Percentiles rank a stretch among this genome's conserved stretches.
These are phyloP conservation scores for Bocquillonia castaneifolia DNA, from an alignment of 441 rosid species.

Conservation along the genomic window DNA sequence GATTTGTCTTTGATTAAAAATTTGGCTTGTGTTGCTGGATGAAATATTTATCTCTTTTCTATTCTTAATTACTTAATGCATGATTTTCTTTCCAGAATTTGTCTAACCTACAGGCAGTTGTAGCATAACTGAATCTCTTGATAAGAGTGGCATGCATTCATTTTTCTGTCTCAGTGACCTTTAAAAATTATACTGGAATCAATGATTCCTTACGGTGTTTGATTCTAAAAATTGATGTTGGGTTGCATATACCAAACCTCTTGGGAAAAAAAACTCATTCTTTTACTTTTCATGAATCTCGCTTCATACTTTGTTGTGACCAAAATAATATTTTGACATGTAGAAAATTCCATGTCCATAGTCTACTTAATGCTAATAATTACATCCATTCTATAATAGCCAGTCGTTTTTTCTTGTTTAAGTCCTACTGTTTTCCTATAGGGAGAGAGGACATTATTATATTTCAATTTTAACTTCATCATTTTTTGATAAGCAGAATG, in stretches of 20 bases:
- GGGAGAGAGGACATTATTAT: neutral
- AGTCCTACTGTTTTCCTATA: neutral
- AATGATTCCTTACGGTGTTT: too few relatives aligned
- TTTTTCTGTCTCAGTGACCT: neutral
- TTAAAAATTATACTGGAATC: neutral
- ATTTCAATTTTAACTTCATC: neutral
- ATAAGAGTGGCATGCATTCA: neutral
- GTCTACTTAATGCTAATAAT: neutral
- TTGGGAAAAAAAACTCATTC: neutral
- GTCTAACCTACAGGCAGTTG: neutral
- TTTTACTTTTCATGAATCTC: conserved; percentile 1
- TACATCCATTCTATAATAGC: neutral
- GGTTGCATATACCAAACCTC: neutral
- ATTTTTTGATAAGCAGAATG: neutral
- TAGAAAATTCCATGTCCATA: neutral
- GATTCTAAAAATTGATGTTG: neutral
- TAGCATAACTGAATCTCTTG: neutral
- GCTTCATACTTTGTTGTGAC: neutral
- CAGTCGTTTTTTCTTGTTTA: neutral
- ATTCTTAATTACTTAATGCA: neutral
- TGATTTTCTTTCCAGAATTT: neutral
- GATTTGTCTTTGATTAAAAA: conserved; percentile 2
- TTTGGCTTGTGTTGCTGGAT: neutral
- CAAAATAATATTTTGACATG: neutral
- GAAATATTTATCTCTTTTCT: neutral